Evolutionary conservation across 371 early-diverging fungal species (phyloP), one percentile per base, ranked within the genome.

Genomic region (Mortierella sp.): DNA sequence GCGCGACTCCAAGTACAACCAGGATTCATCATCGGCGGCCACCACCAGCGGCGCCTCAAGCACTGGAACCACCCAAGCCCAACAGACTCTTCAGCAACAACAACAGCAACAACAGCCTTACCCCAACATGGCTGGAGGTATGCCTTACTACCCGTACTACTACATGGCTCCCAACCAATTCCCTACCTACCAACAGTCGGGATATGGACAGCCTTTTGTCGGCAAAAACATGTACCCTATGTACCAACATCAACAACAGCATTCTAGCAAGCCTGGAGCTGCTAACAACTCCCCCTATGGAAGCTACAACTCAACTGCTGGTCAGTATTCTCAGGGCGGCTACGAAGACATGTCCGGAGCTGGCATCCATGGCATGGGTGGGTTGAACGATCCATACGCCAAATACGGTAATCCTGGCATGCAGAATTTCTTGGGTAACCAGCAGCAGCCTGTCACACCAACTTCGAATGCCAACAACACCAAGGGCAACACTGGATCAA

Each of bases 141-240:
- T 87, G 68, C 87, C 89, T 7, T 93, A 91, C 87, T 91, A 92
- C 82, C 92, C 94, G 24, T 94, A 94, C 87, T 94, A 94, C 84
- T 94, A 94, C 82, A 92, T 92, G 83, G 45, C 45, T 16, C 9
- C 9, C 89, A 89, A 90, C 84, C 94, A 94, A 84, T 95, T 88
- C 86, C 87, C 88, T 59, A 87, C 83, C 24, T 92, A 92, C 76
- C 90, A 90, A 69, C 89, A 89, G 71, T 90, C 92, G 6, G 87
- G 89, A 13, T 96, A 95, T 81, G 93, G 90, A 33, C 96, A 95
- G 75, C 96, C 94, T 13, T 95, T 93, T 71, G 88, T 92, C 85
- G 94, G 93, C 88, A 95, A 95, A 89, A 89, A 87, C 67, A 91
- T 94, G 89, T 96, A 95, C 69, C 93, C 94, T 33, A 90, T 92